Percentiles rank a stretch among this genome's conserved stretches.
These are phyloP conservation scores for Brasilioporus rufonigricans DNA, from an alignment of 768 basidiomycete species.

Conservation along the genomic window DNA sequence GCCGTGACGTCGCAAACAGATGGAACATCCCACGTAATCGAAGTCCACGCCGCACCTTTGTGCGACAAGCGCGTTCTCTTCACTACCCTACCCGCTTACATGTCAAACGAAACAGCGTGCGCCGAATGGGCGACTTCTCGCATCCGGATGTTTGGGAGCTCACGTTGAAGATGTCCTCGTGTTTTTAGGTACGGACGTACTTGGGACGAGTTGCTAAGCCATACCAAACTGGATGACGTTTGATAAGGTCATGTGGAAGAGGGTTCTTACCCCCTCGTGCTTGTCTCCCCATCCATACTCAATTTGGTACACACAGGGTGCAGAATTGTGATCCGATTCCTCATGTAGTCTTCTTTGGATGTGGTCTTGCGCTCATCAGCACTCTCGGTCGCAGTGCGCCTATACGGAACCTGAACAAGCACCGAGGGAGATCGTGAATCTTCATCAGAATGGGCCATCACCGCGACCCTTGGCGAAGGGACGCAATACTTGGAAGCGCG, in stretches of 20 bases:
- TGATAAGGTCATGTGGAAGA: not conserved
- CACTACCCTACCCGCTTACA: conserved; percentile 2
- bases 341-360: conserved; percentile 1
- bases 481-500: not conserved
- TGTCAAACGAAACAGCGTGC: not conserved
- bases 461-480: conserved; percentile 4
- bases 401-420: not conserved
- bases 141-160: not conserved
- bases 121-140: not conserved
- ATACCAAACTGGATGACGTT: conserved; percentile 2
- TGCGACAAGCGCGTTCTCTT: not conserved
- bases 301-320: conserved; percentile 1
- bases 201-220: not conserved
- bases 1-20: not conserved
- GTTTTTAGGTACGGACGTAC: not conserved
- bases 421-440: not conserved
- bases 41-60: conserved; percentile 5
- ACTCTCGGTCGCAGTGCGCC: conserved; percentile 12
- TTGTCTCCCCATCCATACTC: not conserved
- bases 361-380: not conserved
- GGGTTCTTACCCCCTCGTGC: conserved; percentile 2
- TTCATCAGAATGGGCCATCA: not conserved
- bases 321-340: conserved; percentile 10
- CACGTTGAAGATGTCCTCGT: not conserved
- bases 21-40: conserved; percentile 15